phyloP scores from a whole-genome alignment of 768 basidiomycete genomes.

The Strobilomyces confusus region DNA sequence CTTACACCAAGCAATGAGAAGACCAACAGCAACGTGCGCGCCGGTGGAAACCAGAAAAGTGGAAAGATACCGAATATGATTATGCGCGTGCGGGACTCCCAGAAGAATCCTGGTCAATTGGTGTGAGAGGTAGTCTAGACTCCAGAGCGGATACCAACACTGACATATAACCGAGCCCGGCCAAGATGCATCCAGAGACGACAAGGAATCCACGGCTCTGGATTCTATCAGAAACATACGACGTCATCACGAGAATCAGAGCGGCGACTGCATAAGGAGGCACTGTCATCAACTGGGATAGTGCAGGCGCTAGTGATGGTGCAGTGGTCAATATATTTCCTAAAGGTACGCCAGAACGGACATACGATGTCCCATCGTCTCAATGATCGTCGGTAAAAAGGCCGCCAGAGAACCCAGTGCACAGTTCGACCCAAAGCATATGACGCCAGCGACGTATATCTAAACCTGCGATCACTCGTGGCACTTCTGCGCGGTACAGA shows the following conservation, averaged over 20 bases:
- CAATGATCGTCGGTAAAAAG: conserved; percentile 54
- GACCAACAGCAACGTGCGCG: conserved; percentile 43
- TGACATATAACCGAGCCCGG: conserved; percentile 42
- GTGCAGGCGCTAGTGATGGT: conserved; percentile 34
- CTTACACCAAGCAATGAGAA: conserved; percentile 48
- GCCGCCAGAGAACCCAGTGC: conserved; percentile 48
- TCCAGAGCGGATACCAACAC: neutral
- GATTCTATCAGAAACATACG: conserved; percentile 43
- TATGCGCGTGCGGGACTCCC: conserved; percentile 24
- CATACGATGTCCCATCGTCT: conserved; percentile 46
- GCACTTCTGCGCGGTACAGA: neutral
- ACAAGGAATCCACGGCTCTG: conserved; percentile 41
- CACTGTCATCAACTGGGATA: conserved; percentile 49
- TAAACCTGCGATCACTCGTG: conserved; percentile 14
- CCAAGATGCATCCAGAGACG: conserved; percentile 27
- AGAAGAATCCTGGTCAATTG: conserved; percentile 30
- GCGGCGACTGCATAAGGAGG: conserved; percentile 49
- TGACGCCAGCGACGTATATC: conserved; percentile 43
- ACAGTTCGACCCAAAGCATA: conserved; percentile 46
- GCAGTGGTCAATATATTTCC: neutral
- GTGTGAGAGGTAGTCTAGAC: neutral
- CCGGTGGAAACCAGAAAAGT: conserved; percentile 44
- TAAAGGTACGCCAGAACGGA: neutral
- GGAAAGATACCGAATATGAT: conserved; percentile 41
- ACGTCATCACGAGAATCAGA: conserved; percentile 32